phyloP scores from a whole-genome alignment of 768 basidiomycete genomes.

The Xerocomellus amylosporus region DNA sequence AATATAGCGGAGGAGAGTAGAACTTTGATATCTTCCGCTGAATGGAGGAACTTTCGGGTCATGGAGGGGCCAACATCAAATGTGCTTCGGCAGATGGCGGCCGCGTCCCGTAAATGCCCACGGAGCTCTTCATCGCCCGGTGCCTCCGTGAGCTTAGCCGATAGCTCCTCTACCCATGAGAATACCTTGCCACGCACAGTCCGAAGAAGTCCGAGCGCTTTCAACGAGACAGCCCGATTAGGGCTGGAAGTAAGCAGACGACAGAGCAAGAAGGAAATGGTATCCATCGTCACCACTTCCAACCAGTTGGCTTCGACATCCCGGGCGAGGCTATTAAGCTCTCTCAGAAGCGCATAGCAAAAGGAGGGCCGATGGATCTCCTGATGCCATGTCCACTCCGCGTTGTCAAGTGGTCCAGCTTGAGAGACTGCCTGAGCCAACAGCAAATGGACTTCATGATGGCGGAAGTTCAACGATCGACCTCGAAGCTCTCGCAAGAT shows the following conservation, averaged over 20 bases:
- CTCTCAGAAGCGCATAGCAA: constrained; percentile 34
- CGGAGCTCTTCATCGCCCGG: constrained; percentile 16
- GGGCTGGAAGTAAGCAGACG: constrained; percentile 36
- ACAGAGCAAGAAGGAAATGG: constrained; percentile 32
- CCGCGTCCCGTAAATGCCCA: constrained; percentile 34
- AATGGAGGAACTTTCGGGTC: constrained; percentile 10
- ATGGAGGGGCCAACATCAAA: constrained; percentile 24
- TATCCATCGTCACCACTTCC: constrained; percentile 32
- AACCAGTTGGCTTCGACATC: constrained; percentile 43
- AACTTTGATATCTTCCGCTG: constrained; percentile 17
- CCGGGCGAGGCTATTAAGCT: constrained; percentile 34
- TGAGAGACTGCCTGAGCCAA: constrained; percentile 45
- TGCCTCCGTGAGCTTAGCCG: constrained; percentile 17
- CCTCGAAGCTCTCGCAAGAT: constrained; percentile 42
- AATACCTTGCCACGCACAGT: constrained; percentile 31
- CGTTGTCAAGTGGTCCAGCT: constrained; percentile 29
- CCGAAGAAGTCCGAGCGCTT: constrained; percentile 29
- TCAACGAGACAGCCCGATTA: constrained; percentile 8
- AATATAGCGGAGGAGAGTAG: constrained; percentile 25
- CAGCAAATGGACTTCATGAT: constrained; percentile 39
- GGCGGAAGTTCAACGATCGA: constrained; percentile 37
- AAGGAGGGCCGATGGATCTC: constrained; percentile 36
- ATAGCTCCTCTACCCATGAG: constrained; percentile 37
- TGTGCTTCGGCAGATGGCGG: constrained; percentile 37
- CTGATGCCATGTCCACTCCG: constrained; percentile 38